Evolutionary conservation across 1,284 basidiomycete genomes (phyloP).

Genomic region (Porodaedalea pini): DNA sequence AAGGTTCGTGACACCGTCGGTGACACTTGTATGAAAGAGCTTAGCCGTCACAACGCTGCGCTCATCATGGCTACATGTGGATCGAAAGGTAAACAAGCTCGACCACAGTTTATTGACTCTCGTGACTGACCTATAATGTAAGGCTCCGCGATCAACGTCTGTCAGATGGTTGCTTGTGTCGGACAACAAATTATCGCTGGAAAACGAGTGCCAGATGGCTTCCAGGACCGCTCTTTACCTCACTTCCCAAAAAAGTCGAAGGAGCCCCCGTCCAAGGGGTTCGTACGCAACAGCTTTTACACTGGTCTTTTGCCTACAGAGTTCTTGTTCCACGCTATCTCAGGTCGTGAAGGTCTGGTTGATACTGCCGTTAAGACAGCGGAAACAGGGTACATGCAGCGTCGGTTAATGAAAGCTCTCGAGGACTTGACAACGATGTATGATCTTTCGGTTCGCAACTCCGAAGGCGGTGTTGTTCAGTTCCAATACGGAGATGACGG

Average conservation of each 20-base stretch:
- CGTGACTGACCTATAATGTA: background rate
- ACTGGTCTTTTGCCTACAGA: conserved; percentile 93
- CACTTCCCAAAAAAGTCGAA: conserved; percentile 98
- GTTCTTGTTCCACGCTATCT: conserved; percentile 98
- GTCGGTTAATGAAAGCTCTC: conserved; percentile 97
- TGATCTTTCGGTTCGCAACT: conserved; percentile 95
- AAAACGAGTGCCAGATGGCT: conserved; percentile 97
- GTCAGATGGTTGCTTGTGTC: conserved; percentile 99
- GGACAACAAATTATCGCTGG: conserved; percentile 99
- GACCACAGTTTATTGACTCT: background rate
- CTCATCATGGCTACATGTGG: conserved; percentile 99
- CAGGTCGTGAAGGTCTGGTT: conserved; percentile 96
- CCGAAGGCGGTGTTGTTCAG: conserved; percentile 94
- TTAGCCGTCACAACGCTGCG: conserved; percentile 94
- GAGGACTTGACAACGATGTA: conserved; percentile 98
- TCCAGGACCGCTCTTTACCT: conserved; percentile 97
- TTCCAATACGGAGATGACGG: conserved; percentile 98
- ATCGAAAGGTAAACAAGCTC: conserved; percentile 74
- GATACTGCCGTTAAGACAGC: conserved; percentile 99
- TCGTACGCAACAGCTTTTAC: conserved; percentile 97
- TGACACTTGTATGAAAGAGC: conserved; percentile 96
- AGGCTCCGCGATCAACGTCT: conserved; percentile 99
- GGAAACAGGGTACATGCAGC: conserved; percentile 99
- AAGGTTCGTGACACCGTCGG: conserved; percentile 96
- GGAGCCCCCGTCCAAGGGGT: conserved; percentile 96